phyloP scores from a whole-genome alignment of 106 monocot species.

The Narthecium ossifragum region DNA sequence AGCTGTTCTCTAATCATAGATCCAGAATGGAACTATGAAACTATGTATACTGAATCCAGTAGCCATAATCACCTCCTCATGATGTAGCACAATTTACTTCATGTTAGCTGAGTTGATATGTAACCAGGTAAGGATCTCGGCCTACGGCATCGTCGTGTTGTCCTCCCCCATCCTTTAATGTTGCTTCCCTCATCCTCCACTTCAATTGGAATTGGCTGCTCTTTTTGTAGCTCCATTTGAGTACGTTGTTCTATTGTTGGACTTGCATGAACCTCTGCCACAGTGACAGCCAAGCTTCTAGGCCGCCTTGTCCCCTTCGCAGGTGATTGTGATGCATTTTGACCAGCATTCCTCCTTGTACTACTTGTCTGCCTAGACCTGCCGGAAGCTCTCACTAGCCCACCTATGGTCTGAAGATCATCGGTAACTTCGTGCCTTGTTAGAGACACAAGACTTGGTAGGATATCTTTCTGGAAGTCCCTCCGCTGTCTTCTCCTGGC shows the following conservation, averaged over 20 bases:
- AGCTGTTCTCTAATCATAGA: not conserved
- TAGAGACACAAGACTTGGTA: constrained; percentile 56
- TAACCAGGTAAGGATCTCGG: constrained; percentile 10
- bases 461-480: constrained; percentile 81
- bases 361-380: constrained; percentile 24
- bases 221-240: constrained; percentile 7
- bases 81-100: too few species aligned
- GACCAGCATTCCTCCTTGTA: constrained; percentile 19
- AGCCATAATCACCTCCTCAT: not conserved
- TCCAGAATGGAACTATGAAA: constrained; percentile 4
- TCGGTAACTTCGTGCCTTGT: constrained; percentile 59
- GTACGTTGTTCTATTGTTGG: not conserved
- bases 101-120: constrained; percentile 2
- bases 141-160: constrained; percentile 20
- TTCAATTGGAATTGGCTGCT: constrained; percentile 6
- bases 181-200: constrained; percentile 4
- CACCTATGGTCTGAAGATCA: constrained; percentile 59
- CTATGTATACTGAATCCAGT: constrained; percentile 14
- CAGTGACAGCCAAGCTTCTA: constrained; percentile 12
- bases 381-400: constrained; percentile 41
- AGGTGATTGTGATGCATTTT: constrained; percentile 12
- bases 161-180: constrained; percentile 33
- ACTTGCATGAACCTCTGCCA: constrained; percentile 4
- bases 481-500: constrained; percentile 50
- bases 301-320: constrained; percentile 17